Conservation (phyloP, 495 filamentous ascomycete species). For the Astrothelium subdiscretum region DNA sequence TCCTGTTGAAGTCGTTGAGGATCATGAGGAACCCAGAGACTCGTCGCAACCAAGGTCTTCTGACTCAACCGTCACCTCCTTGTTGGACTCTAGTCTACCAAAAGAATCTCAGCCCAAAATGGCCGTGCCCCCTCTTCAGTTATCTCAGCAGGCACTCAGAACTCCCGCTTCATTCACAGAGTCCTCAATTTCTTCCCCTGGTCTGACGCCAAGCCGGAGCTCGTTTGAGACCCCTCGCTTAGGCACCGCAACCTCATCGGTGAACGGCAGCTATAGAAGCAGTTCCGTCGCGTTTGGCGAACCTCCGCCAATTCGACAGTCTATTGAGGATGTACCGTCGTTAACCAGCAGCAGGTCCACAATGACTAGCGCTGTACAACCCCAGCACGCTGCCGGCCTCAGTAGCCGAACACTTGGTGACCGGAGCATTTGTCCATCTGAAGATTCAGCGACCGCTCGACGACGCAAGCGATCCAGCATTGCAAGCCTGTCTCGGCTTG, state of each 20-base stretch:
- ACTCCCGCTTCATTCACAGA: constrained; percentile 27
- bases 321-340: constrained; percentile 78
- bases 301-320: constrained; percentile 52
- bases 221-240: constrained; percentile 55
- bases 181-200: constrained; percentile 39
- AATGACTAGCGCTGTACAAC: constrained; percentile 52
- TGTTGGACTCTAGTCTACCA: constrained; percentile 27
- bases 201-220: constrained; percentile 23
- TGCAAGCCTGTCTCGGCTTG: constrained; percentile 71
- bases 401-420: constrained; percentile 40
- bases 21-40: constrained; percentile 31
- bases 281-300: constrained; percentile 50
- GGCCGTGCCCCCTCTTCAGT: constrained; percentile 19
- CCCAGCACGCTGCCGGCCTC: constrained; percentile 38
- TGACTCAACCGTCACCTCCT: constrained; percentile 46
- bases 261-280: constrained; percentile 54
- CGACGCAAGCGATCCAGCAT: constrained; percentile 72
- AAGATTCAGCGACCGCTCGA: constrained; percentile 33
- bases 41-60: constrained; percentile 38
- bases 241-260: constrained; percentile 58
- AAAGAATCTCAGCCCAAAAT: constrained; percentile 28
- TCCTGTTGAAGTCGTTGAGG: constrained; percentile 32
- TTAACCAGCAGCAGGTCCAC: constrained; percentile 79
- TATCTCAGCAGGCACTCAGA: constrained; percentile 19
- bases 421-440: background rate